These are phyloP conservation scores for Sisymbrium irio DNA, from an alignment of 345 rosid species.

Conservation along the genomic window DNA sequence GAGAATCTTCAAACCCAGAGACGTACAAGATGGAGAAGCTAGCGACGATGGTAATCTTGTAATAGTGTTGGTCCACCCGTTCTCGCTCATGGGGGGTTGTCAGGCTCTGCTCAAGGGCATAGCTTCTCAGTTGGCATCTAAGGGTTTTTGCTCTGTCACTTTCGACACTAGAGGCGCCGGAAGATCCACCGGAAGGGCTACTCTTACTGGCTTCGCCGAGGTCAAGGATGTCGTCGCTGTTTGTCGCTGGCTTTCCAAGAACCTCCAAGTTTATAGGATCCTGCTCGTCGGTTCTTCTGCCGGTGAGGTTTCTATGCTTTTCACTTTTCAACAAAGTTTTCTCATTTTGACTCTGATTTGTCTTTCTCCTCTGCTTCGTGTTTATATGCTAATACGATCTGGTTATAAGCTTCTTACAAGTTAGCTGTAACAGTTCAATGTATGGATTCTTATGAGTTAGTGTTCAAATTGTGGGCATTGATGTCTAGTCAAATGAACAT, in stretches of 20 bases:
- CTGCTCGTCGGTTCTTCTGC: constrained; percentile 91
- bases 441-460: neutral
- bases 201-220: constrained; percentile 81
- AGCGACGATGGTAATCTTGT: constrained; percentile 32
- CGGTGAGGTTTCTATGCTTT: constrained; percentile 39
- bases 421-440: neutral
- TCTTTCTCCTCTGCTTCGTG: neutral
- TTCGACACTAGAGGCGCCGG: constrained; percentile 96
- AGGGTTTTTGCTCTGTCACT: constrained; percentile 65
- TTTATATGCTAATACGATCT: neutral
- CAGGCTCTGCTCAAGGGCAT: constrained; percentile 74
- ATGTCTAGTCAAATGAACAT: neutral
- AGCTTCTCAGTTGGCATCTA: constrained; percentile 58
- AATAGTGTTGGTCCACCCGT: constrained; percentile 86
- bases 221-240: constrained; percentile 81
- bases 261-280: constrained; percentile 54
- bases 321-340: neutral
- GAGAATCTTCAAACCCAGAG: constrained; percentile 58
- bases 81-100: constrained; percentile 79
- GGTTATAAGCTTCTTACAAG: neutral
- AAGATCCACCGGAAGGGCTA: constrained; percentile 76
- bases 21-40: constrained; percentile 17
- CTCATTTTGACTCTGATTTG: neutral
- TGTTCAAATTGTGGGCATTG: neutral
- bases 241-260: constrained; percentile 67